Evolutionary conservation across 768 basidiomycete genomes (phyloP).

Genomic region (Cantharellus anzutake): DNA sequence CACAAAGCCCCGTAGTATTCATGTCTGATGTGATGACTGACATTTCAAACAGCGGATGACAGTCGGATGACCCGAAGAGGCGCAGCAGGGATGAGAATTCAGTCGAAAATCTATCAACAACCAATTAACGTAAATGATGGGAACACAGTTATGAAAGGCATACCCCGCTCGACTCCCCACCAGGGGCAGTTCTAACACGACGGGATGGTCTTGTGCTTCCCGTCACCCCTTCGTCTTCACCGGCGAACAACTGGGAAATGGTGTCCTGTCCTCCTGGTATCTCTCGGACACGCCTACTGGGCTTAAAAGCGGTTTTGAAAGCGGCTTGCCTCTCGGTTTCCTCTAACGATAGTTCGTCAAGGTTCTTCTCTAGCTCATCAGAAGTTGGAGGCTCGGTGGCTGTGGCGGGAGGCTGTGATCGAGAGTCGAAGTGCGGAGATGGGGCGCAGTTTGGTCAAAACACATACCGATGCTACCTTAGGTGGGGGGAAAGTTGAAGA

Average conservation of each 20-base stretch:
- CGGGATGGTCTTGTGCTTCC: slow-evolving; percentile 29
- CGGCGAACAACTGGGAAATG: neutral
- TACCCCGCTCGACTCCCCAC: neutral
- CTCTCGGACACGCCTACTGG: slow-evolving; percentile 1
- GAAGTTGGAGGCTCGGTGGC: neutral
- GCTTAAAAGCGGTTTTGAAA: neutral
- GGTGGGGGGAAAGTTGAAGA: neutral
- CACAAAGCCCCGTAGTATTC: too few species aligned
- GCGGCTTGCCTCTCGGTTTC: neutral
- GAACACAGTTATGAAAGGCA: too few species aligned
- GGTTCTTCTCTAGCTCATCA: neutral
- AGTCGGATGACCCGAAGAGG: too few species aligned
- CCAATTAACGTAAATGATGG: too few species aligned
- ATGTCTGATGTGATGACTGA: too few species aligned
- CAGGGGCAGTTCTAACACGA: slow-evolving; percentile 20
- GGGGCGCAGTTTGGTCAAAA: neutral
- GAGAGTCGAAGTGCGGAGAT: neutral
- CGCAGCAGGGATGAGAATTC: too few species aligned
- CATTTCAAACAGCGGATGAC: too few species aligned
- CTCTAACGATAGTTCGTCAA: neutral
- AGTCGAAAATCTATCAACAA: too few species aligned
- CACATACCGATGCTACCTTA: neutral
- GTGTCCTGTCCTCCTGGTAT: neutral
- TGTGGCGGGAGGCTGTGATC: neutral
- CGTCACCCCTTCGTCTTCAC: neutral